phyloP scores from a whole-genome alignment of 306 rosid species.

The Malus asiatica region DNA sequence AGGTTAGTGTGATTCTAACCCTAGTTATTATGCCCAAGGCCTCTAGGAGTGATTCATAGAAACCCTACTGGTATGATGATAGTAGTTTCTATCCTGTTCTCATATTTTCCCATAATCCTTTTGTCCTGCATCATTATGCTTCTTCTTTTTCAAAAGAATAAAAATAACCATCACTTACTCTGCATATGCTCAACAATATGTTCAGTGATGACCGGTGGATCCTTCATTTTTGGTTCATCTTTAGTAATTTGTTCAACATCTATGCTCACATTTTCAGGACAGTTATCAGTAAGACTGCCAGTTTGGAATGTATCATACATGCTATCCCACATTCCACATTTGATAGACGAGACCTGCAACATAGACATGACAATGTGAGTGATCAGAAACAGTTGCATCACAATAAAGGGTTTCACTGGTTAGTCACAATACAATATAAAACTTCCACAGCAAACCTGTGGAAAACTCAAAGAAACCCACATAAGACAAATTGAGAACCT shows the following conservation, averaged over 20 bases:
- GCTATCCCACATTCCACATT: slow-evolving; percentile 78
- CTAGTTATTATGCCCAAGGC: too few species aligned
- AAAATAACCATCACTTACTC: slow-evolving; percentile 34
- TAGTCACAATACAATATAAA: neutral
- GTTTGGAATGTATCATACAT: slow-evolving; percentile 72
- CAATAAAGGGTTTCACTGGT: neutral
- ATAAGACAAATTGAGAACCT: neutral
- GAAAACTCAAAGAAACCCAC: neutral
- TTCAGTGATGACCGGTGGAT: slow-evolving; percentile 12
- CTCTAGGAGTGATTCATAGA: too few species aligned
- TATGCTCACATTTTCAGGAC: slow-evolving; percentile 41
- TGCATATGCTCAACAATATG: slow-evolving; percentile 13
- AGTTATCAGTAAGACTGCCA: slow-evolving; percentile 26
- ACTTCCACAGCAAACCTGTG: neutral
- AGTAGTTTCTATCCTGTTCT: too few species aligned
- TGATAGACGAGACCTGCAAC: slow-evolving; percentile 65
- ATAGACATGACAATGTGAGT: neutral
- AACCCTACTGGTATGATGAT: too few species aligned
- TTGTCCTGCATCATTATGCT: too few species aligned
- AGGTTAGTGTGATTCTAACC: too few species aligned
- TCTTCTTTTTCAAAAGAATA: neutral
- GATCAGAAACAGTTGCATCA: slow-evolving; percentile 4
- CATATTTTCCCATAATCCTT: too few species aligned
- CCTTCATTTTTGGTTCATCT: slow-evolving; percentile 24
- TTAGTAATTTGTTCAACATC: slow-evolving; percentile 53